These are phyloP conservation scores for Orbilia blumenaviensis DNA, from an alignment of 2,329 filamentous ascomycete genomes.

Conservation along the genomic window DNA sequence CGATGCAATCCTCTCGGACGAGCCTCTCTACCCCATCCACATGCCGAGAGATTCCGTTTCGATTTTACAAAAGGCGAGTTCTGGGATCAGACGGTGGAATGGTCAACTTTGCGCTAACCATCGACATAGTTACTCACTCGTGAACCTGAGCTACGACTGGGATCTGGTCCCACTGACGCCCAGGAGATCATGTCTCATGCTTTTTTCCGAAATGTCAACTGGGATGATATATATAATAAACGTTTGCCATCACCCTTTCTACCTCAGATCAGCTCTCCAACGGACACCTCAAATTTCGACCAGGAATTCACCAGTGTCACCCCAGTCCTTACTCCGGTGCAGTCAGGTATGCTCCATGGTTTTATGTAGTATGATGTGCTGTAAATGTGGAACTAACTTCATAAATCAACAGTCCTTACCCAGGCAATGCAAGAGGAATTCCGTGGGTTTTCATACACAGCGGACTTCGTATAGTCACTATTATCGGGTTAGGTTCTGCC, in stretches of 20 bases:
- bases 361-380: neutral
- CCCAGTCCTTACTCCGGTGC: slow-evolving; percentile 93
- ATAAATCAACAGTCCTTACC: slow-evolving; percentile 79
- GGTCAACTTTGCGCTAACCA: slow-evolving; percentile 10
- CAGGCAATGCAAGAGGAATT: slow-evolving; percentile 99
- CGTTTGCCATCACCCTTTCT: slow-evolving; percentile 86
- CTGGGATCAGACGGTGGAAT: neutral
- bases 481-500: neutral
- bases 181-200: slow-evolving; percentile 99
- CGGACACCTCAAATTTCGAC: slow-evolving; percentile 99
- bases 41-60: slow-evolving; percentile 98
- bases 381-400: slow-evolving; percentile 48
- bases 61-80: slow-evolving; percentile 80
- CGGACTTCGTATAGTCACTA: slow-evolving; percentile 77
- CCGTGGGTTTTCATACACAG: slow-evolving; percentile 96
- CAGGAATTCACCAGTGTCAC: slow-evolving; percentile 98
- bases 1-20: slow-evolving; percentile 95
- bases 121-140: slow-evolving; percentile 75
- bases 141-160: slow-evolving; percentile 90
- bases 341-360: slow-evolving; percentile 79
- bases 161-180: slow-evolving; percentile 93
- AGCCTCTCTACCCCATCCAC: slow-evolving; percentile 96
- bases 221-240: slow-evolving; percentile 99
- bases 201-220: slow-evolving; percentile 97
- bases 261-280: slow-evolving; percentile 87